Percentiles rank a stretch among this genome's conserved stretches.
Conservation (phyloP, 202 grass and related monocot genomes). For the Carex arenaria region DNA sequence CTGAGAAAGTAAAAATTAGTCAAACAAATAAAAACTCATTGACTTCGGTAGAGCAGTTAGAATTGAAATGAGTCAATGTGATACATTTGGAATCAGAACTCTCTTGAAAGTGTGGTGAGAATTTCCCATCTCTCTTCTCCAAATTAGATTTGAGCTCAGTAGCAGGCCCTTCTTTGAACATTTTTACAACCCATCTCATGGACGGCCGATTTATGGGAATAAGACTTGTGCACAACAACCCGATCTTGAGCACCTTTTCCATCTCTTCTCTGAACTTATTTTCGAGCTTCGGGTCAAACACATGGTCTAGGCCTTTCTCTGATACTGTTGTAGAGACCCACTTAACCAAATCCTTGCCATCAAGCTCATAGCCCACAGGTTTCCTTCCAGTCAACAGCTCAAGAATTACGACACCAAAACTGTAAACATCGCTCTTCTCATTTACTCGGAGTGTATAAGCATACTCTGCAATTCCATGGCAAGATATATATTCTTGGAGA, state of each 20-base stretch:
- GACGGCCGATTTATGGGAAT: constrained; percentile 54
- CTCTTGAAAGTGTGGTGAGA: constrained; percentile 11
- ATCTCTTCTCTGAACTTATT: constrained; percentile 47
- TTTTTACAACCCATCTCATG: constrained; percentile 58
- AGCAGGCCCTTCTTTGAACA: constrained; percentile 46
- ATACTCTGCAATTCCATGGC: constrained; percentile 40
- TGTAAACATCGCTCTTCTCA: constrained; percentile 84
- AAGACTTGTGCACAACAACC: constrained; percentile 38
- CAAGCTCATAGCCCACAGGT: constrained; percentile 42
- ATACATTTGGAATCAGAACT: background rate
- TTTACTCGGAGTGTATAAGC: constrained; percentile 67
- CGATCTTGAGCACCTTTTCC: constrained; percentile 52
- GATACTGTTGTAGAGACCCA: constrained; percentile 43
- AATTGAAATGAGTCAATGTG: background rate
- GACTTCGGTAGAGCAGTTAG: constrained; percentile 1
- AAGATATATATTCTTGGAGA: constrained; percentile 16
- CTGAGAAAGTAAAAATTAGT: background rate
- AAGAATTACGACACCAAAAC: constrained; percentile 71
- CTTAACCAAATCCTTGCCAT: constrained; percentile 42
- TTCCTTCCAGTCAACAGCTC: constrained; percentile 63
- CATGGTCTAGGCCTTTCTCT: constrained; percentile 31
- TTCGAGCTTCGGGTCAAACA: constrained; percentile 46
- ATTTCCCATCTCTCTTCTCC: constrained; percentile 6
- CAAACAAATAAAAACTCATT: constrained; percentile 14
- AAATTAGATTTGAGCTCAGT: constrained; percentile 25